These are phyloP conservation scores for Candida tallmaniae DNA, from an alignment of 805 yeast genomes.

Conservation along the genomic window DNA sequence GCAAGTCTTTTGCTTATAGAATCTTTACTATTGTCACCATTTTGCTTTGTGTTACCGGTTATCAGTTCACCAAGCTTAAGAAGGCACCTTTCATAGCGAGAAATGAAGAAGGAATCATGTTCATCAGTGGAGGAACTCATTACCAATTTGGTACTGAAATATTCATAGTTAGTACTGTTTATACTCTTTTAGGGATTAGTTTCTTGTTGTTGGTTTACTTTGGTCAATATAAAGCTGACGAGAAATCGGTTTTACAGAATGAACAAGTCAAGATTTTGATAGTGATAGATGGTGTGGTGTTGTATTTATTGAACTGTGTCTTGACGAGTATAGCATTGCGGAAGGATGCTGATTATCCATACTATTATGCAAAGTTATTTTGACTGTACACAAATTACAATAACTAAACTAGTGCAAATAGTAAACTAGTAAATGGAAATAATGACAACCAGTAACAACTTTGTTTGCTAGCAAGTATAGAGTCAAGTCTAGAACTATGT, in stretches of 20 bases:
- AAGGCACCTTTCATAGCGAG: constrained; percentile 59
- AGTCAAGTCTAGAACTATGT: no score
- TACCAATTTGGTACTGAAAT: constrained; percentile 74
- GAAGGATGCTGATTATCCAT: constrained; percentile 50
- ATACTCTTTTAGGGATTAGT: constrained; percentile 41
- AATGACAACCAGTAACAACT: no score
- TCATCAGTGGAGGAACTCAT: constrained; percentile 58
- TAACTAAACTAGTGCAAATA: no score
- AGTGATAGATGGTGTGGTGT: constrained; percentile 17
- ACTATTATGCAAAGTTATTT: constrained; percentile 26
- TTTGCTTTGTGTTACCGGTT: constrained; percentile 53
- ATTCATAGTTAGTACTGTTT: constrained; percentile 47
- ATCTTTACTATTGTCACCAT: constrained; percentile 35
- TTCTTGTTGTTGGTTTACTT: constrained; percentile 37
- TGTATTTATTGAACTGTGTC: constrained; percentile 38
- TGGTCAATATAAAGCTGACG: constrained; percentile 27
- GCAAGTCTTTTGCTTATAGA: constrained; percentile 15
- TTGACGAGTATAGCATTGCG: constrained; percentile 41
- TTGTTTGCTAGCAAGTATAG: no score
- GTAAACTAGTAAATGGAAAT: no score
- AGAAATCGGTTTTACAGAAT: constrained; percentile 13
- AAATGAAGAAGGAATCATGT: constrained; percentile 47
- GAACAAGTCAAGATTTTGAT: constrained; percentile 14
- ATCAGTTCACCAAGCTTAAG: constrained; percentile 57
- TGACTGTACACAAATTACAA: no score